A percentile compares a stretch with the other conserved stretches of the same genome.
phyloP scores from a whole-genome alignment of 345 rosid species.

The Murraya koenigii region DNA sequence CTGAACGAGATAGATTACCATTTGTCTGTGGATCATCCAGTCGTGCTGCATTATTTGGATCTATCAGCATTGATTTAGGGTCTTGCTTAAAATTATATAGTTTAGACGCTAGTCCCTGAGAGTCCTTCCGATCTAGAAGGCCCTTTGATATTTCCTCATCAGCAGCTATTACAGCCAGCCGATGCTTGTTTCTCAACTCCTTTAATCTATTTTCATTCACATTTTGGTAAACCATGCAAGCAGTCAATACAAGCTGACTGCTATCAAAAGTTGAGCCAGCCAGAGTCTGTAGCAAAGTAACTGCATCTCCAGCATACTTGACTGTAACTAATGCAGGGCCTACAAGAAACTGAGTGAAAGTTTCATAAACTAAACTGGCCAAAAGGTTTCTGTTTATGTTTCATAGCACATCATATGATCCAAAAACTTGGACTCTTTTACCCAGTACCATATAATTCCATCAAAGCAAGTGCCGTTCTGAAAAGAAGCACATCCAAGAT shows the following conservation, averaged over 20 bases:
- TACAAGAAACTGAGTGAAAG: constrained; percentile 39
- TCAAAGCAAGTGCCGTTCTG: constrained; percentile 90
- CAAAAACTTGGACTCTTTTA: constrained; percentile 22
- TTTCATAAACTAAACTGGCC: constrained; percentile 26
- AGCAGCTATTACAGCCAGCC: constrained; percentile 72
- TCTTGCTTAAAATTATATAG: constrained; percentile 83
- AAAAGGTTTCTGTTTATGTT: constrained; percentile 8
- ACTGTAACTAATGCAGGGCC: constrained; percentile 98
- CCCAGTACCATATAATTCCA: constrained; percentile 96
- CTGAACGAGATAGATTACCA: constrained; percentile 67
- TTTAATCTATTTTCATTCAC: constrained; percentile 75
- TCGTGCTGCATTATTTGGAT: constrained; percentile 37
- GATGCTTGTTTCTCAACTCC: constrained; percentile 85
- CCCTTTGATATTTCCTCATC: constrained; percentile 92
- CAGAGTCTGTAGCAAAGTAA: constrained; percentile 93
- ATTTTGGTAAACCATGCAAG: constrained; percentile 98
- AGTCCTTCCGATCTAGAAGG: constrained; percentile 86
- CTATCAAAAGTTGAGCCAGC: constrained; percentile 99
- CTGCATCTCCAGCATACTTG: constrained; percentile 99
- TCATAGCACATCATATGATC: constrained; percentile 15
- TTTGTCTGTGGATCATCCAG: constrained; percentile 32
- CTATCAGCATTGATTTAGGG: constrained; percentile 64
- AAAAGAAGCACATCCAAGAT: constrained; percentile 98
- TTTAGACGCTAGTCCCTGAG: constrained; percentile 89
- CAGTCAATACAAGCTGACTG: constrained; percentile 98